Conservation (phyloP, 768 basidiomycete genomes). For the Neoboletus magnificus region DNA sequence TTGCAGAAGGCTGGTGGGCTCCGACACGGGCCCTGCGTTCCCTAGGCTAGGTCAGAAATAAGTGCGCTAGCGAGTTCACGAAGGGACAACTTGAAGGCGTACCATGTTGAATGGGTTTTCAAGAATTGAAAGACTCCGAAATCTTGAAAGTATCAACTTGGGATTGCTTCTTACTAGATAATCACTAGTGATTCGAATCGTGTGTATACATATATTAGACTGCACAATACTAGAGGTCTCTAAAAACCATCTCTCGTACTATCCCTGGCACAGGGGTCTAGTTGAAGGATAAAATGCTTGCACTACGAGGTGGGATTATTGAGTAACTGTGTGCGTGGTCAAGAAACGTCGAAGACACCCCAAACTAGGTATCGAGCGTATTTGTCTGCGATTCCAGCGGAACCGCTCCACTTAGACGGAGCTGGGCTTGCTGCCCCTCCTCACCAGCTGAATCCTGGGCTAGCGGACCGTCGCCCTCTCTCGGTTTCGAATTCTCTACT, state of each 20-base stretch:
- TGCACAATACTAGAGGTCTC: not conserved
- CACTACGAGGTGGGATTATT: not conserved
- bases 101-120: conserved; percentile 17
- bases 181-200: not conserved
- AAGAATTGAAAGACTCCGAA: not conserved
- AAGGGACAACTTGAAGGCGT: not conserved
- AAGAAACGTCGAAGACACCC: not conserved
- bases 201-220: not conserved
- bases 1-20: conserved; percentile 53
- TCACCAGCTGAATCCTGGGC: conserved; percentile 3
- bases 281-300: not conserved
- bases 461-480: conserved; percentile 26
- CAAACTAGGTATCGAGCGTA: not conserved
- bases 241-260: not conserved
- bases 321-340: not conserved
- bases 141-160: not conserved
- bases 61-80: not conserved
- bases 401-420: conserved; percentile 6
- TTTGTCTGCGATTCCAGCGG: conserved; percentile 5
- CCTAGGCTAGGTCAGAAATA: conserved; percentile 27
- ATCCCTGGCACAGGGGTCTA: not conserved
- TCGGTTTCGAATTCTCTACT: conserved; percentile 45
- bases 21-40: conserved; percentile 40
- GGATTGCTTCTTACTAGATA: not conserved
- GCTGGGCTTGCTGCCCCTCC: not conserved